Evolutionary conservation across 306 rosid genomes (phyloP), one percentile per base, ranked within the genome.

Genomic region (Citrullus mucosospermus): DNA sequence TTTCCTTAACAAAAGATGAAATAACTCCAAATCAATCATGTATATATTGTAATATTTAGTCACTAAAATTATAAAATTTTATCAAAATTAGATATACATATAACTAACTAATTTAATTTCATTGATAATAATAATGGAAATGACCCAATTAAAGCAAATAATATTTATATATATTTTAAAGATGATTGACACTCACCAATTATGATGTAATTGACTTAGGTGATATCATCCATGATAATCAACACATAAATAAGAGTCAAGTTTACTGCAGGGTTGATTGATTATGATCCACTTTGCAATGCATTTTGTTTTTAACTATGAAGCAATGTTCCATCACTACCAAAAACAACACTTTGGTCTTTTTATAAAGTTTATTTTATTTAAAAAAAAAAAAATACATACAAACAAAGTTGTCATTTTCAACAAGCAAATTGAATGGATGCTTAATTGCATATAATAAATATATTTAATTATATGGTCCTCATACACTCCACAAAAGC

Each of bases 381-480:
- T 48, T 2, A 48, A 17, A 48, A 25, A 28, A 25, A 25, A 25
- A 25, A 25, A 66, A 36, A 9, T 14, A 28, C 51, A 58, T 72
- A 51, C 63, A 71, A 75, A 81, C 63, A 75, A 81, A 58, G 38
- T 77, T 38, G 90, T 85, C 88, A 80, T 85, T 90, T 86, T 88
- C 87, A 83, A 36, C 15, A 36, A 80, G 83, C 61, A 43, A 43
- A 73, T 73, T 82, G 82, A 85, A 74, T 75, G 73, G 68, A 71
- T 50, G 41, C 12, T 73, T 73, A 43, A 69, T 67, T 41, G 74
- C 51, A 18, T 68, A 39, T 39, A 41, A 65, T 7, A 67, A 9
- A 17, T 39, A 58, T 56, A 58, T 74, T 39, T 76, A 11, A 48
- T 48, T 5, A 43, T 79, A 43, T 51, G 85, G 83, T 84, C 85